Evolutionary conservation across 2,329 filamentous ascomycete genomes (phyloP).

Genomic region (Diaporthe ilicicola): DNA sequence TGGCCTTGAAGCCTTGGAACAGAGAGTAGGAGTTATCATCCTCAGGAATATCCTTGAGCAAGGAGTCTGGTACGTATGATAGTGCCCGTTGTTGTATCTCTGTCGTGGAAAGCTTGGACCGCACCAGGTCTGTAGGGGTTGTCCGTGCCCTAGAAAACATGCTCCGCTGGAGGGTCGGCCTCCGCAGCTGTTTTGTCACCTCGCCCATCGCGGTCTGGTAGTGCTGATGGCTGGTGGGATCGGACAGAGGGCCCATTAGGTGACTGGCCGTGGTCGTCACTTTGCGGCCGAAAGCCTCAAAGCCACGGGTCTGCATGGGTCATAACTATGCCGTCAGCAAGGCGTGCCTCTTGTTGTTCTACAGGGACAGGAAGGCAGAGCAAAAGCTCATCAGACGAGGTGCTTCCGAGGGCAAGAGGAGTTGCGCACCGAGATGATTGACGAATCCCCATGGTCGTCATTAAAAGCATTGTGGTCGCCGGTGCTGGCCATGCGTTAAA

Average conservation of each 20-base stretch:
- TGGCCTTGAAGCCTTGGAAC: slow-evolving; percentile 96
- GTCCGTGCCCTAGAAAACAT: slow-evolving; percentile 92
- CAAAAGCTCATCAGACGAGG: slow-evolving; percentile 7
- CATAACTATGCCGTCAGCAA: slow-evolving; percentile 28
- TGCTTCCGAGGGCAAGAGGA: slow-evolving; percentile 8
- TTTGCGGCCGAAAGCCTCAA: slow-evolving; percentile 94
- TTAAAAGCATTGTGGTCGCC: slow-evolving; percentile 56
- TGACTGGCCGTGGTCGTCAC: slow-evolving; percentile 93
- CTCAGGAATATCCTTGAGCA: slow-evolving; percentile 89
- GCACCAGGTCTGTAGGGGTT: slow-evolving; percentile 91
- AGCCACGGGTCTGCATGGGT: slow-evolving; percentile 74
- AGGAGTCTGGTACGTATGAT: slow-evolving; percentile 87
- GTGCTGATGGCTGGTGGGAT: slow-evolving; percentile 65
- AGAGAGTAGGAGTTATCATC: slow-evolving; percentile 87
- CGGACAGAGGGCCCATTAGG: slow-evolving; percentile 76
- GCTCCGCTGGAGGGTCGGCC: slow-evolving; percentile 84
- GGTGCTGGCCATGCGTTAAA: slow-evolving; percentile 39
- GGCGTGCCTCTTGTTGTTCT: slow-evolving; percentile 27
- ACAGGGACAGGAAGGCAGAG: slow-evolving; percentile 6
- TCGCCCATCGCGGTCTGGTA: slow-evolving; percentile 90
- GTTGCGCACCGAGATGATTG: slow-evolving; percentile 49
- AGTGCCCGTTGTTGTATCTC: slow-evolving; percentile 96
- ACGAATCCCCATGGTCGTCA: slow-evolving; percentile 59
- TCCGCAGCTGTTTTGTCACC: slow-evolving; percentile 87
- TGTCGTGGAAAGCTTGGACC: slow-evolving; percentile 85